Evolutionary conservation across 352 stramenopile species (phyloP).

Genomic region (Phytophthora colocasiae): DNA sequence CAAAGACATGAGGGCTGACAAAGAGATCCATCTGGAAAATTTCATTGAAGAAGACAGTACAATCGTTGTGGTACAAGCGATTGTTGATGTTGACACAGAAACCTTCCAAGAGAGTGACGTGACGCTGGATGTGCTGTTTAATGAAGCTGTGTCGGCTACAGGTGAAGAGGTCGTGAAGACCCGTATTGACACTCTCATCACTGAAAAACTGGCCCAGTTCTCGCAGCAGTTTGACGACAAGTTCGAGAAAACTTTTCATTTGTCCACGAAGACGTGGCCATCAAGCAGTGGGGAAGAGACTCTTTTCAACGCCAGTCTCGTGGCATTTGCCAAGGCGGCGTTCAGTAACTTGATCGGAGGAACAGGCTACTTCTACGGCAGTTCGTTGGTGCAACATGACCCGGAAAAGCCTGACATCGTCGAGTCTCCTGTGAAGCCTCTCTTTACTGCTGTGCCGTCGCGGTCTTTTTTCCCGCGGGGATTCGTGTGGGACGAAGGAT

Average conservation of each 20-base stretch:
- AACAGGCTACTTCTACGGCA: conserved; percentile 92
- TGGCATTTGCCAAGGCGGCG: conserved; percentile 81
- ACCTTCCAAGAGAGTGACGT: conserved; percentile 56
- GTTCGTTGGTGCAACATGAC: conserved; percentile 74
- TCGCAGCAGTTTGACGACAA: conserved; percentile 58
- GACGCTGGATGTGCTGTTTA: conserved; percentile 69
- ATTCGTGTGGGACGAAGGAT: conserved; percentile 96
- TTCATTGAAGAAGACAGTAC: conserved; percentile 74
- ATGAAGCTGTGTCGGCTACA: conserved; percentile 42
- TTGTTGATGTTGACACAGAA: conserved; percentile 51
- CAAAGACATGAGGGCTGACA: conserved; percentile 38
- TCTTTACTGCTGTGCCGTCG: conserved; percentile 93
- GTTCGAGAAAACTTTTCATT: conserved; percentile 64
- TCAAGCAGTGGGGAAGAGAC: conserved; percentile 15
- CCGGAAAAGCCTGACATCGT: conserved; percentile 42
- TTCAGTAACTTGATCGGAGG: conserved; percentile 93
- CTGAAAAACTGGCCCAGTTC: conserved; percentile 24
- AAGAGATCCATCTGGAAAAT: conserved; percentile 68
- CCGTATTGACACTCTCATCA: conserved; percentile 33
- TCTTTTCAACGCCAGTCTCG: conserved; percentile 60
- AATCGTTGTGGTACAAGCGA: conserved; percentile 74
- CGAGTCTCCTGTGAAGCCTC: conserved; percentile 50
- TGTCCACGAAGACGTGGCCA: conserved; percentile 48
- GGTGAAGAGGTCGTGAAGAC: conserved; percentile 21
- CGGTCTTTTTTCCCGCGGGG: conserved; percentile 94